Evolutionary conservation across 768 basidiomycete species (phyloP), one percentile per base, ranked within the genome.

Genomic region (Agrocybe pediades): DNA sequence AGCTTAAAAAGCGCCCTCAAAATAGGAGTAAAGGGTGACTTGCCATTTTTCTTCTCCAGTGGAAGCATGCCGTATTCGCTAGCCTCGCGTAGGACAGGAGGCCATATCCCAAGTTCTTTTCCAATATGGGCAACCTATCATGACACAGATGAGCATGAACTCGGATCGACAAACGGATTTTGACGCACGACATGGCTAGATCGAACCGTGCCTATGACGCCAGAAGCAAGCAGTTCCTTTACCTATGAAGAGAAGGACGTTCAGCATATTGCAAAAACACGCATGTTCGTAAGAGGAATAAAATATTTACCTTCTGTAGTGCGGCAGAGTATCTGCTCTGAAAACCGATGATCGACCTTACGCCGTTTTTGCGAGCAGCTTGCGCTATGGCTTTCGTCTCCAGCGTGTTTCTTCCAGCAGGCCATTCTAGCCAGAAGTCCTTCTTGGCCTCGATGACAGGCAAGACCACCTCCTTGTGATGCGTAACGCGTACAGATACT

Each of bases 341-440:
- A 11, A 69, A 52, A 8, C 75, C 76, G n/a, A 76, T 62, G 5
- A 74, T 56, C 5, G 62, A 63, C 50, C 56, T 66, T 3, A 74
- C 58, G 0, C 71, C 69, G 33, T 66, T 65, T 41, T 39, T 49
- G 25, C 56, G 63, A 0, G 70, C 75, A 1, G 62, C 61, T 17
- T 68, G 62, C 3, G 71, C 72, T 3, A 77, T 60, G 52, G 71
- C 69, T 11, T 39, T 21, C n/a, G 71, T 70, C 58, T 77, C 71
- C 26, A 62, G 47, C 9, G 70, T 36, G 8, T 46, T 61, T 21
- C 41, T 59, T 1, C 73, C 76, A 13, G 62, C 69, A 3, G 76
- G 74, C 73, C 74, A 78, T 56, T 78, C 75, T 7, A 75, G 49
- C 48, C 74, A 76, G 26, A 75, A 53, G 30, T 69, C 55, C 56